Evolutionary conservation across 352 stramenopile species (phyloP).

Genomic region (Pythium phragmiticola): DNA sequence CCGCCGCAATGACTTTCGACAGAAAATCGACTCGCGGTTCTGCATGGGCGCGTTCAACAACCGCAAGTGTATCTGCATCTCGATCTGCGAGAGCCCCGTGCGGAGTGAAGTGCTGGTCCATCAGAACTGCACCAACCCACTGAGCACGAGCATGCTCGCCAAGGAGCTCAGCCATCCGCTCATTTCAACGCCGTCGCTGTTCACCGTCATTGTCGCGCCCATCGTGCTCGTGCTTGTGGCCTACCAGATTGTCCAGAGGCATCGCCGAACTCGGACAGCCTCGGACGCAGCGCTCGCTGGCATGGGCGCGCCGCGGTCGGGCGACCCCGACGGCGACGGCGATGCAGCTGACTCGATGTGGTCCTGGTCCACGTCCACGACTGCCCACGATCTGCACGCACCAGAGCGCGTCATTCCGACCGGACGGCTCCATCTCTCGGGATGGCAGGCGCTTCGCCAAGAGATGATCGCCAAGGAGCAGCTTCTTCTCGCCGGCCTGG

Average conservation of each 20-base stretch:
- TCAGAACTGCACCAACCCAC: conserved; percentile 20
- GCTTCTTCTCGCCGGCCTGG: conserved; percentile 32
- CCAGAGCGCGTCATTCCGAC: conserved; percentile 15
- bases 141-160: conserved; percentile 19
- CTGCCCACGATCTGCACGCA: background rate
- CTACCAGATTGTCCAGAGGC: conserved; percentile 15
- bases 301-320: conserved; percentile 1
- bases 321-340: conserved; percentile 3
- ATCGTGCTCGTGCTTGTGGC: conserved; percentile 19
- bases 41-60: conserved; percentile 8
- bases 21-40: conserved; percentile 23
- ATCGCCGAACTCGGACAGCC: conserved; percentile 7
- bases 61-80: conserved; percentile 21
- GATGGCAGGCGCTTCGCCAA: conserved; percentile 52
- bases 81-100: conserved; percentile 21
- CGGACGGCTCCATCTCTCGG: conserved; percentile 47
- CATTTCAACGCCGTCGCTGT: conserved; percentile 22
- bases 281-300: conserved; percentile 6
- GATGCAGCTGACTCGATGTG: conserved; percentile 21
- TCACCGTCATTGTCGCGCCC: conserved; percentile 20
- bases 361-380: conserved; percentile 20
- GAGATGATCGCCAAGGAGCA: conserved; percentile 58
- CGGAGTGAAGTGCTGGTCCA: conserved; percentile 20
- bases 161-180: conserved; percentile 15
- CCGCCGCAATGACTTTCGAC: conserved; percentile 15